A percentile compares a stretch with the other conserved stretches of the same genome.
These are phyloP conservation scores for Mycena kentingensis DNA, from an alignment of 768 basidiomycete species.

Conservation along the genomic window DNA sequence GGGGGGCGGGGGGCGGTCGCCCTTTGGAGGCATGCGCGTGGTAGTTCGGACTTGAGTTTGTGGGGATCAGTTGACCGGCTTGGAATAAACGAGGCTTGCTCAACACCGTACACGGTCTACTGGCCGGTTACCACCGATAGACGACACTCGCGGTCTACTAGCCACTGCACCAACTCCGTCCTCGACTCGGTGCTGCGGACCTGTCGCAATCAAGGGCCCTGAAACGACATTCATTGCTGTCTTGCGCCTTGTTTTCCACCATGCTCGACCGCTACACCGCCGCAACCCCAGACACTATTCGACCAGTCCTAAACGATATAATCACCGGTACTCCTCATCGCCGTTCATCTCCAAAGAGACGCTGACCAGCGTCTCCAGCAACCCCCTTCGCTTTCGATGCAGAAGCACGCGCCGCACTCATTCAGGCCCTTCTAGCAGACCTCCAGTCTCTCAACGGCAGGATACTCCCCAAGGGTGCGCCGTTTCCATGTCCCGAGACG, in stretches of 20 bases:
- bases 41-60: too few relatives aligned
- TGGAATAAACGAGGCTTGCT: too few relatives aligned
- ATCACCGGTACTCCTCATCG: neutral
- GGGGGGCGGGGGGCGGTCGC: slow-evolving; percentile 37
- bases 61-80: too few relatives aligned
- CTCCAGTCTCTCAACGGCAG: slow-evolving; percentile 2
- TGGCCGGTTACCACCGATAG: neutral
- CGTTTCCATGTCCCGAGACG: neutral
- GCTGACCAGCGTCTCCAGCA: neutral
- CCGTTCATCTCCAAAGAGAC: neutral
- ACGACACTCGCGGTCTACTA: neutral
- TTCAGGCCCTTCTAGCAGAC: slow-evolving; percentile 7
- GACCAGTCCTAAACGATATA: slow-evolving; percentile 4
- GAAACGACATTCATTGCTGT: too few relatives aligned
- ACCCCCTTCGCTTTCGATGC: slow-evolving; percentile 2
- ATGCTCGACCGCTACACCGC: slow-evolving; percentile 5
- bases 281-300: slow-evolving; percentile 1
- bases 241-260: neutral
- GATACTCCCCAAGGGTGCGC: neutral
- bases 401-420: slow-evolving; percentile 4
- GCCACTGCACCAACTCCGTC: neutral
- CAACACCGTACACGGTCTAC: too few relatives aligned
- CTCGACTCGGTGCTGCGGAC: neutral
- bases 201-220: too few relatives aligned
- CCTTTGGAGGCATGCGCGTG: neutral